These are phyloP conservation scores for Bimuria novae-zelandiae DNA, from an alignment of 2,329 filamentous ascomycete genomes.

Conservation along the genomic window DNA sequence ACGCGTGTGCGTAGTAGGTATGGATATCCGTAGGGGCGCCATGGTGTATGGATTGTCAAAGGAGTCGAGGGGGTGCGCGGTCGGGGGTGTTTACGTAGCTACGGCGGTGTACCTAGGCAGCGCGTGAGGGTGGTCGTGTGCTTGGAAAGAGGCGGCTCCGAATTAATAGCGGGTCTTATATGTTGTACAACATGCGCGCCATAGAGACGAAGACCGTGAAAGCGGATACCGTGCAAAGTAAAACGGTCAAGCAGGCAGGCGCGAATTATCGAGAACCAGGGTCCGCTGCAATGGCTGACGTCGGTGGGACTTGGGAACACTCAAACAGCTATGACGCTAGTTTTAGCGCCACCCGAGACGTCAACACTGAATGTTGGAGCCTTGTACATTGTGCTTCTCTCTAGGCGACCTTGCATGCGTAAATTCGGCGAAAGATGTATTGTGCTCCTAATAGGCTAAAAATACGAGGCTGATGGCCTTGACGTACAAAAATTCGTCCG, in stretches of 20 bases:
- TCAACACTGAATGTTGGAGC: neutral
- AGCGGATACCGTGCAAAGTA: too few relatives aligned
- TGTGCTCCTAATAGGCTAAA: too few relatives aligned
- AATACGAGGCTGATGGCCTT: too few relatives aligned
- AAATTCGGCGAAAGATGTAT: too few relatives aligned
- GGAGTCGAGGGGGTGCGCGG: neutral
- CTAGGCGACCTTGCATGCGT: too few relatives aligned
- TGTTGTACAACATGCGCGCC: too few relatives aligned
- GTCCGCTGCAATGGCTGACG: conserved; percentile 1
- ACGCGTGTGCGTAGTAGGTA: conserved; percentile 54
- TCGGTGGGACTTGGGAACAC: too few relatives aligned
- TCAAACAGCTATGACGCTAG: conserved; percentile 4
- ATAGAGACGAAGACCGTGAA: too few relatives aligned
- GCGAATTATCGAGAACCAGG: neutral
- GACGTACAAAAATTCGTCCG: too few relatives aligned
- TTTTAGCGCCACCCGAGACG: neutral
- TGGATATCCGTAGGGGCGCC: conserved; percentile 54
- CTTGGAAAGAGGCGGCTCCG: too few relatives aligned
- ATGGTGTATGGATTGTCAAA: conserved; percentile 31
- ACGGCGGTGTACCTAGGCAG: neutral
- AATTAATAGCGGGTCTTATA: too few relatives aligned
- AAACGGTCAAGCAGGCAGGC: neutral
- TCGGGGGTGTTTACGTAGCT: neutral
- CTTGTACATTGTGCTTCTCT: neutral
- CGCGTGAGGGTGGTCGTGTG: neutral